Base-by-base conservation (phyloP, 306 rosid genomes). In the Dalbergia cultrata region DNA sequence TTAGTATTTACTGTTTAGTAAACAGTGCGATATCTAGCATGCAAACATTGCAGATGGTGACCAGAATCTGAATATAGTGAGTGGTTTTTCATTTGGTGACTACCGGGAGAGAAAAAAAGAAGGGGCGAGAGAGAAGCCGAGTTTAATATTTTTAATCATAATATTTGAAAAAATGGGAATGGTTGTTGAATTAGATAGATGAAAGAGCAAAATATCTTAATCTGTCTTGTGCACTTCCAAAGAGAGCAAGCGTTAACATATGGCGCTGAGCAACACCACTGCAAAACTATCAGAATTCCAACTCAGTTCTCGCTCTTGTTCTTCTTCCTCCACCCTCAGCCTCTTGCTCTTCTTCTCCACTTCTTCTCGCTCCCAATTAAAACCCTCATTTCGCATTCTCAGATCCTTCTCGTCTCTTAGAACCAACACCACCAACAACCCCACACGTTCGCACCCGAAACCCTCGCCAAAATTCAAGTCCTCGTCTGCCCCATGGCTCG, bases 211-310 rank as follows among this genome's bases (percentile, higher is more conserved):
- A 43, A 43, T 43, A 43, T 43, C 47, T 26, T 43, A 7, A 43
- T 43, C 47, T 7, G 31, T 43, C 47, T 43, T 43, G 47, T 43
- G 10, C 7, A 0, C 16, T 4, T 49, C 56, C 60, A 54, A 54
- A 54, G 4, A 54, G 60, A 16, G 60, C 60, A 8, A 8, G 17
- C 6, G 17, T 37, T 37, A 44, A 44, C 22, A 54, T 17, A 54
- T 54, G 95, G 91, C 91, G 9, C 76, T 86, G 47, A 61, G 87
- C 3, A 84, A 85, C 49, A 8, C 6, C 2, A 4, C 13, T 45
- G 81, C 82, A 22, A 87, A 80, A 79, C 50, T 93, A 33, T 81
- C 95, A 18, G 93, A 90, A 62, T 68, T 91, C 63, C 88, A 90
- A 1, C 66, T 81, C 9, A n/a, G 82, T 34, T 86, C 84, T 39